phyloP scores from a whole-genome alignment of 2,329 filamentous ascomycete species.

The Mycosphaerelloides madeirae region DNA sequence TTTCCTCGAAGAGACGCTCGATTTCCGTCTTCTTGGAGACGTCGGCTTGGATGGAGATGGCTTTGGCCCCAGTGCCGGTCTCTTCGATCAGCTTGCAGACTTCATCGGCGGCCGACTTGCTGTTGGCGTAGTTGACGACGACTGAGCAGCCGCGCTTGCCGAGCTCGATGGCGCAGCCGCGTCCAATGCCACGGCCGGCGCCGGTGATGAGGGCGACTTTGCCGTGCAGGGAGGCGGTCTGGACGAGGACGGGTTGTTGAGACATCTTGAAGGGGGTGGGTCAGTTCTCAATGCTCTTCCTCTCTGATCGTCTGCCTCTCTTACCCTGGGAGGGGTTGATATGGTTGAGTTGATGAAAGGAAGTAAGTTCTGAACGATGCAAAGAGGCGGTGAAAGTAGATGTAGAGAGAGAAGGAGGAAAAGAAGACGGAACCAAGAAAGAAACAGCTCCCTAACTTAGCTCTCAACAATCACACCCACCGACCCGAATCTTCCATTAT shows the following conservation, averaged over 20 bases:
- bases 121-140: conserved; percentile 61
- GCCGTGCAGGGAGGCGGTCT: conserved; percentile 47
- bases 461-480: conserved; percentile 6
- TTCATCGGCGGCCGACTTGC: conserved; percentile 46
- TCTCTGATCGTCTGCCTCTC: background rate
- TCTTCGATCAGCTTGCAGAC: conserved; percentile 44
- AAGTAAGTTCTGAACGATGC: no score
- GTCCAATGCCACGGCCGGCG: conserved; percentile 61
- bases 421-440: no score
- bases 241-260: conserved; percentile 36
- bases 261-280: conserved; percentile 22
- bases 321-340: background rate
- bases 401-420: conserved; percentile 7
- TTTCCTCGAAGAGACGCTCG: conserved; percentile 50
- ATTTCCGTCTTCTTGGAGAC: conserved; percentile 54
- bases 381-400: conserved; percentile 1
- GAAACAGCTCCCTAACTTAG: conserved; percentile 5
- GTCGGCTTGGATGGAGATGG: conserved; percentile 57
- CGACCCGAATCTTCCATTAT: no score
- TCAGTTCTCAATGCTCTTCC: background rate
- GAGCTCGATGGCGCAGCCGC: conserved; percentile 63
- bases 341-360: no score
- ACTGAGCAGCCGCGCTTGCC: conserved; percentile 60
- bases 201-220: conserved; percentile 61
- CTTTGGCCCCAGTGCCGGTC: conserved; percentile 46